Conservation (phyloP, 345 rosid genomes). For the Gossypium bickii region DNA sequence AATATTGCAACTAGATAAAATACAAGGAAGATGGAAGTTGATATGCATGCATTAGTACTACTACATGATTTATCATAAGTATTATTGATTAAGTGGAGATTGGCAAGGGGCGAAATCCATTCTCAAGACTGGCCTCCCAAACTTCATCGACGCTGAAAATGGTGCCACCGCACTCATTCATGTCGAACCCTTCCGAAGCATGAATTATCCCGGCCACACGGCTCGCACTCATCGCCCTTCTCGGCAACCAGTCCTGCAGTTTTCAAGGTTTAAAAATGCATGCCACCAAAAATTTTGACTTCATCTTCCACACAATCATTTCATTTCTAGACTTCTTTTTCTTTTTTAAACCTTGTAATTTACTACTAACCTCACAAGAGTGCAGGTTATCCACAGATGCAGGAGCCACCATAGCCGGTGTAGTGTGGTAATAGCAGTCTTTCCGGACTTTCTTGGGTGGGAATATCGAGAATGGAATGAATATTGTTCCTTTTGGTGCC, state of each 20-base stretch:
- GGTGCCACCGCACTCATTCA: slow-evolving; percentile 44
- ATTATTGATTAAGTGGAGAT: background rate
- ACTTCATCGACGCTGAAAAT: slow-evolving; percentile 9
- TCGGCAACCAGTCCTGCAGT: slow-evolving; percentile 56
- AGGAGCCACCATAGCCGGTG: slow-evolving; percentile 55
- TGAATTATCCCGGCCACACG: slow-evolving; percentile 53
- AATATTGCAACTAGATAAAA: background rate
- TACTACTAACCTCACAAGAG: slow-evolving; percentile 57
- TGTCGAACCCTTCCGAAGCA: slow-evolving; percentile 46
- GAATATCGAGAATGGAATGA: slow-evolving; percentile 43
- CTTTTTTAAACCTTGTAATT: background rate
- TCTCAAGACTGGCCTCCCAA: slow-evolving; percentile 50
- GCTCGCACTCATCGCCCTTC: slow-evolving; percentile 57
- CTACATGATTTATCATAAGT: background rate
- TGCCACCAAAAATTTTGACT: background rate
- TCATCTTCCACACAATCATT: no score
- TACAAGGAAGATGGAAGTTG: background rate
- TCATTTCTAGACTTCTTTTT: background rate
- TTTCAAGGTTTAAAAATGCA: background rate
- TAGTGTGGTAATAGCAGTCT: slow-evolving; percentile 54
- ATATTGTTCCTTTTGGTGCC: slow-evolving; percentile 27
- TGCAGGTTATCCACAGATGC: slow-evolving; percentile 43
- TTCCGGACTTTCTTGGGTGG: slow-evolving; percentile 44
- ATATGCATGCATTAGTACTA: background rate
- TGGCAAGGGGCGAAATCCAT: slow-evolving; percentile 44